phyloP scores from a whole-genome alignment of 2,329 filamentous ascomycete species.

The Zymoseptoria crescenta region DNA sequence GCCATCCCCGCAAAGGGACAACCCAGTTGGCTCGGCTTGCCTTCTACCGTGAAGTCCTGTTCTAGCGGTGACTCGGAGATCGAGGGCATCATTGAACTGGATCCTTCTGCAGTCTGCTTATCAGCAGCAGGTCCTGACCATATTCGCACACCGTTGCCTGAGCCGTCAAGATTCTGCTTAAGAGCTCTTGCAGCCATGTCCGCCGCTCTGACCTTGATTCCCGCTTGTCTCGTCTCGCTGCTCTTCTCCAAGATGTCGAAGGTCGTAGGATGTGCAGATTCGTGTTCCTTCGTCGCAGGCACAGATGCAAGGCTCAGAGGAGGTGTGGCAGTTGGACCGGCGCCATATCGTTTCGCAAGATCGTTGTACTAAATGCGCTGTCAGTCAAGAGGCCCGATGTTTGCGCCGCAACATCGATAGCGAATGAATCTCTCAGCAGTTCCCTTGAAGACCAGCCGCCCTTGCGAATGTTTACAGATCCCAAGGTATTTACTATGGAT shows the following conservation, averaged over 20 bases:
- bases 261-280: conserved; percentile 16
- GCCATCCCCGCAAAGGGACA: conserved; percentile 66
- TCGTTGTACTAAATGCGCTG: conserved; percentile 25
- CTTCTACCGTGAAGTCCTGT: conserved; percentile 82
- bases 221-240: conserved; percentile 31
- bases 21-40: conserved; percentile 67
- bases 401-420: background rate
- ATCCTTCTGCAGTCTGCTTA: conserved; percentile 25
- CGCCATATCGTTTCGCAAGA: conserved; percentile 24
- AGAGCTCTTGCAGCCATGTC: conserved; percentile 16
- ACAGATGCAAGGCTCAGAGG: conserved; percentile 29
- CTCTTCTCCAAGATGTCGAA: conserved; percentile 27
- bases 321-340: conserved; percentile 20
- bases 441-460: conserved; percentile 37
- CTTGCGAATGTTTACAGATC: conserved; percentile 42
- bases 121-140: conserved; percentile 31
- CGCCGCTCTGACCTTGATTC: conserved; percentile 27
- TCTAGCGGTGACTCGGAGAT: conserved; percentile 51
- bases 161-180: conserved; percentile 9
- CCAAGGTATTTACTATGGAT: conserved; percentile 43
- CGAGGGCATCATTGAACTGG: conserved; percentile 31
- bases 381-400: conserved; percentile 8
- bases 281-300: conserved; percentile 14
- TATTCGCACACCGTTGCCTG: conserved; percentile 24
- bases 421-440: background rate